Percentiles rank a stretch among this genome's conserved stretches.
phyloP scores from a whole-genome alignment of 257 asterid genomes.

The Leptodermis oblonga region DNA sequence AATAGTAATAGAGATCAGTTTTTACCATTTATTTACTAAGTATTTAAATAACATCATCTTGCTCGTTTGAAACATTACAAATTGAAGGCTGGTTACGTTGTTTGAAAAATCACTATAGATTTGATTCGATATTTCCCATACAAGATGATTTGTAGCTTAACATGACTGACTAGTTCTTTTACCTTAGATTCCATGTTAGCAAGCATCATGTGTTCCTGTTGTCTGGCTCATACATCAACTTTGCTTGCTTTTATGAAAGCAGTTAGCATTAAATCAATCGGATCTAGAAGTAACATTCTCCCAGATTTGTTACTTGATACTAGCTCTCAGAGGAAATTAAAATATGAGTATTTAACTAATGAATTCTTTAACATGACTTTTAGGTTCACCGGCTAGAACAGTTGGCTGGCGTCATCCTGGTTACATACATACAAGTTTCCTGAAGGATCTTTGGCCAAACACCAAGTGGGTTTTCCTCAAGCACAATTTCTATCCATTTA shows the following conservation, averaged over 20 bases:
- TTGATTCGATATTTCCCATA: background rate
- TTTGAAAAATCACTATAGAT: too few relatives aligned
- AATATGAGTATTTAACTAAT: background rate
- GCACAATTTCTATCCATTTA: background rate
- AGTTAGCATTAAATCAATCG: background rate
- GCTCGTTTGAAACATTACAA: background rate
- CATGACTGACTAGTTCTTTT: background rate
- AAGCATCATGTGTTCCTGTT: too few relatives aligned
- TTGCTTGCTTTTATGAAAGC: background rate
- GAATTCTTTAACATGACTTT: background rate
- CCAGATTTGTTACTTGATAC: background rate
- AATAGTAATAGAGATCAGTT: too few relatives aligned
- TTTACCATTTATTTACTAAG: background rate
- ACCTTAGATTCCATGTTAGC: background rate
- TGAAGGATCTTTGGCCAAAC: constrained; percentile 87
- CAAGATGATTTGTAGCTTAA: background rate
- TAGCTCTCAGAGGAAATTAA: background rate
- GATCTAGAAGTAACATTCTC: background rate
- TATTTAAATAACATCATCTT: background rate
- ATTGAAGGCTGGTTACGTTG: background rate
- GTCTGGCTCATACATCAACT: background rate
- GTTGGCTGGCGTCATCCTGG: constrained; percentile 99
- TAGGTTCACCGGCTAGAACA: constrained; percentile 90
- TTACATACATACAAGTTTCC: constrained; percentile 82
- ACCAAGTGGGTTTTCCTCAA: constrained; percentile 37